Base-by-base conservation (phyloP, 140 eudicot species). In the Bidens hawaiensis region DNA sequence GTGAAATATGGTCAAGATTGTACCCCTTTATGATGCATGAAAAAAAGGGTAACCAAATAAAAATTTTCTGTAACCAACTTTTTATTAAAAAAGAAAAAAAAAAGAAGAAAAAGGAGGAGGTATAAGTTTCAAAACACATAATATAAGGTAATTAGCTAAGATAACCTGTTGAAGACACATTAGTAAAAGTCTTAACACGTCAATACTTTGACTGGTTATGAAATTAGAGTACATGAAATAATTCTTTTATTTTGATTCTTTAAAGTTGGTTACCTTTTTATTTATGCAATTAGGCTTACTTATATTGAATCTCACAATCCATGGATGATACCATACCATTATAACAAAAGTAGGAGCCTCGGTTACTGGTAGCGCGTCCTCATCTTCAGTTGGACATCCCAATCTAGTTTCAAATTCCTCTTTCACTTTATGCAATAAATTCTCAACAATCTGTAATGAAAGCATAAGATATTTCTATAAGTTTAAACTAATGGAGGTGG, bases 391-490 rank as follows among this genome's bases (percentile, higher is more conserved):
- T 60, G 52, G 28, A 72, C 33, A 48, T n/a, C 42, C 80, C 69
- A 84, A 53, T 54, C 83, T 86, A 12, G 38, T 79, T 65, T 80
- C 83, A 56, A 84, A 84, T 78, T 90, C 96, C 72, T 90, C 91
- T 65, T 76, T 74, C 9, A 87, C 80, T 80, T 75, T 87, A 45
- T 79, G 79, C 36, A 90, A 25, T 68, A 90, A 70, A 34, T 60
- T 55, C 77, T 84, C 96, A 65, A 90, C 84, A 65, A 90, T 80
- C 97, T 90, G 81, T 33, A 49, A 38, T 34, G 26, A 27, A 34
- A 42, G 22, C 16, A 31, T 43, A 62, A 10, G 14, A 38, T 4
- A 11, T n/a, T 10, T 5, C 3, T n/a, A 3, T 36, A 26, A 50
- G 30, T 14, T 41, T 1, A 51, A 27, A 9, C n/a, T 19, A 49